Percentiles rank a stretch among this genome's conserved stretches.
These are phyloP conservation scores for Inga leiocalycina DNA, from an alignment of 306 rosid species.

Conservation along the genomic window DNA sequence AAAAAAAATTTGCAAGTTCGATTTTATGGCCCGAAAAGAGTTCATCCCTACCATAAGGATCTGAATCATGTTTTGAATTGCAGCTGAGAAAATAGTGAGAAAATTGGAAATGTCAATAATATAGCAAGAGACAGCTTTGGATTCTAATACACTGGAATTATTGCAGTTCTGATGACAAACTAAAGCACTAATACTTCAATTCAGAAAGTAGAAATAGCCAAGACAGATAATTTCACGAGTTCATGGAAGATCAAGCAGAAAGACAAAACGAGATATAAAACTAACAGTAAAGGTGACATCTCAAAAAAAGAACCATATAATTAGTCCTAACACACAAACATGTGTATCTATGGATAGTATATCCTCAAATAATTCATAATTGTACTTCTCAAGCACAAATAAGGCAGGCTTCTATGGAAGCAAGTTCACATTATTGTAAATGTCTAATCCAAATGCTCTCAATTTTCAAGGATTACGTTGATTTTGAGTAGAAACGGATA, in stretches of 20 bases:
- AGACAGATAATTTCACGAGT: background rate
- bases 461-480: constrained; percentile 38
- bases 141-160: background rate
- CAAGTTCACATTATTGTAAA: constrained; percentile 34
- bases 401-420: constrained; percentile 23
- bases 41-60: background rate
- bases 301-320: constrained; percentile 37
- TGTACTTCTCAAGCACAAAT: constrained; percentile 17
- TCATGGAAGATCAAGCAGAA: constrained; percentile 15
- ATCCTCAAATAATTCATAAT: constrained; percentile 21
- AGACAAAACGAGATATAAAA: background rate
- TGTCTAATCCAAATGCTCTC: constrained; percentile 16
- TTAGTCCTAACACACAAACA: background rate
- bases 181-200: background rate
- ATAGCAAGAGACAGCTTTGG: background rate
- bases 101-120: background rate
- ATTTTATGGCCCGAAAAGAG: background rate
- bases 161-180: background rate
- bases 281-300: constrained; percentile 29
- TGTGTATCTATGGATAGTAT: background rate
- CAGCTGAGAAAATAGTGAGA: background rate
- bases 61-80: background rate
- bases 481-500: constrained; percentile 69
- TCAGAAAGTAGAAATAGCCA: too few relatives aligned
- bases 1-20: background rate